Percentiles rank a stretch among this genome's conserved stretches.
phyloP scores from a whole-genome alignment of 495 filamentous ascomycete genomes.

The Xanthoparmelia taractica region DNA sequence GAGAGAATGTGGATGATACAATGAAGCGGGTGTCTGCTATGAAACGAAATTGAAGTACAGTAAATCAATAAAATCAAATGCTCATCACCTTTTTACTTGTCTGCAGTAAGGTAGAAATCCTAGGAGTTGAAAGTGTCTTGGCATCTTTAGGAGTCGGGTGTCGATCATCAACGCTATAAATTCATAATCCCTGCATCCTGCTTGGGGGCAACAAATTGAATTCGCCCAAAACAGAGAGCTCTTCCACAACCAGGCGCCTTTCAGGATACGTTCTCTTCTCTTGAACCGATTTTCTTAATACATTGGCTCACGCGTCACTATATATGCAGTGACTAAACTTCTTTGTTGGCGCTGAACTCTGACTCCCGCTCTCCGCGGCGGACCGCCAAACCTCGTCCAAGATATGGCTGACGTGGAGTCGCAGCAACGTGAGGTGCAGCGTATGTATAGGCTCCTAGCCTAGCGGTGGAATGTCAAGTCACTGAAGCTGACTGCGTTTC shows the following conservation, averaged over 20 bases:
- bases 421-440: conserved; percentile 14
- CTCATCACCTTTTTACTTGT: not conserved
- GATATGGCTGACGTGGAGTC: conserved; percentile 21
- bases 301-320: not conserved
- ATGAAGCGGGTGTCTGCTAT: conserved; percentile 17
- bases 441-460: not conserved
- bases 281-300: not conserved
- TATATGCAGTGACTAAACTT: not conserved
- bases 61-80: conserved; percentile 7
- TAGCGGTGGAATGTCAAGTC: too few relatives aligned
- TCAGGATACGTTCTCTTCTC: not conserved
- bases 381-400: conserved; percentile 2
- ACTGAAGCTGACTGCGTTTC: conserved; percentile 4
- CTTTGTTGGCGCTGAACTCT: not conserved
- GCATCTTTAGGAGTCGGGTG: not conserved
- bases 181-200: not conserved
- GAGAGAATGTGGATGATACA: conserved; percentile 18
- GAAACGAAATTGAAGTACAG: conserved; percentile 8
- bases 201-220: conserved; percentile 2
- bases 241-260: not conserved
- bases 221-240: conserved; percentile 1
- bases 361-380: conserved; percentile 1
- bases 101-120: too few relatives aligned
- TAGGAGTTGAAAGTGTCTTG: not conserved
- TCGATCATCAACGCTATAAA: conserved; percentile 15